Evolutionary conservation across 805 yeast species (phyloP), one percentile per base, ranked within the genome.

Genomic region (Candida vartiovaarae): DNA sequence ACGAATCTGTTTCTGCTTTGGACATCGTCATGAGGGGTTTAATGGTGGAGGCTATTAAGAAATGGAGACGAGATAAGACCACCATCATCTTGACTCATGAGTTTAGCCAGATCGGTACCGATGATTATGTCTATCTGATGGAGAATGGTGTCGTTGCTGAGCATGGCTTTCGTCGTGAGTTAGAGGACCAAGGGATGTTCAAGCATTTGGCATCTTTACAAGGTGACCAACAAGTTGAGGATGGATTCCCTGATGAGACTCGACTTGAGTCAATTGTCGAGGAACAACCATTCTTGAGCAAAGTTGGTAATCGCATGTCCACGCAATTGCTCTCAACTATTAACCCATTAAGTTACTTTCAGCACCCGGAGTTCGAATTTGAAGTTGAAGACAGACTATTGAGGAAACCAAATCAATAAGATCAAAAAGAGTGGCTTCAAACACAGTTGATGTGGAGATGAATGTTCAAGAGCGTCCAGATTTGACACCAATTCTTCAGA

Each of bases 81-180:
- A 90, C 97, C 0, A 73, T 93, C 11, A 64, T 88, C 3, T 71
- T 91, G 41, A 84, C 96, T 0, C 99, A 93, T 61, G 88, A 89
- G 36, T 62, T 77, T 26, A 57, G 67, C 8, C 79, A 78, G 31
- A 80, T 91, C 15, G 62, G 64, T 0, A 55, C 64, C 2, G 64
- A 68, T n/a, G 95, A 87, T 55, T 60, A 63, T 41, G 77, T 90
- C 1, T 67, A 74, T 36, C 49, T 82, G 4, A 59, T 93, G 61
- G 75, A 78, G 31, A 59, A 73, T 38, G 96, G 96, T 0, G 15
- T 41, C 5, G 68, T 85, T 2, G 57, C 60, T 2, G 79, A 76
- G 50, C 32, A 38, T 6, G 84, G 82, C 0, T 40, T 35, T 6
- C 68, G 70, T 44, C 38, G 44, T 4, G 63, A 65, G 2, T 47